Evolutionary conservation across 2,329 filamentous ascomycete genomes (phyloP), one percentile per base, ranked within the genome.

Genomic region (Clarireedia paspali): DNA sequence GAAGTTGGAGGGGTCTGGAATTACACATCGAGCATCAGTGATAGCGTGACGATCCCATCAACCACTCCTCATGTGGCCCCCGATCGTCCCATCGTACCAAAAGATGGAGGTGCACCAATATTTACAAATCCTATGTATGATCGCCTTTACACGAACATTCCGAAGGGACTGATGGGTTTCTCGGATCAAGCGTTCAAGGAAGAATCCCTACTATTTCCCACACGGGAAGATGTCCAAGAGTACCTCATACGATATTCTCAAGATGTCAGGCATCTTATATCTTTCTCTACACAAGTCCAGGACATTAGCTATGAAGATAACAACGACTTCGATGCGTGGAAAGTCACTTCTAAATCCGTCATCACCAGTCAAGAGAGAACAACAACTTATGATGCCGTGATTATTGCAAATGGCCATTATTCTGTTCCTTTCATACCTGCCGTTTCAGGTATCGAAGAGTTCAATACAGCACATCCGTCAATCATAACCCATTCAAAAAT

Each of bases 71-170:
- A 80, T 64, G 77, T 78, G 46, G 77, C 81, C 24, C 75, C 80
- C 0, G 87, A 91, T 60, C 75, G 79, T 55, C 87, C 88, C 5
- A 70, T 84, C 56, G 81, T 77, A 74, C 67, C 70, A 17, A 65
- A 67, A 47, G 60, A 63, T 15, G 53, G 60, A 61, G 60, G 17
- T 53, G 62, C 62, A 34, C 57, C 86, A 5, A 70, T 83, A 2
- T 95, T 92, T 66, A 77, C 89, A n/a, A 89, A 88, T 17, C 88
- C 91, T 3, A 82, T 96, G 72, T 96, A 96, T 70, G 83, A 90
- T 48, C 74, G 79, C 24, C 75, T 96, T 15, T 86, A 96, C 66
- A 91, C 91, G 23, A 97, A 97, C 69, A 91, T 96, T 48, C 88
- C 91, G 0, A 82, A 87, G 57, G 76, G 77, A 0, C 69, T 96